Conservation (phyloP, 306 rosid species). For the Vigna unguiculata region DNA sequence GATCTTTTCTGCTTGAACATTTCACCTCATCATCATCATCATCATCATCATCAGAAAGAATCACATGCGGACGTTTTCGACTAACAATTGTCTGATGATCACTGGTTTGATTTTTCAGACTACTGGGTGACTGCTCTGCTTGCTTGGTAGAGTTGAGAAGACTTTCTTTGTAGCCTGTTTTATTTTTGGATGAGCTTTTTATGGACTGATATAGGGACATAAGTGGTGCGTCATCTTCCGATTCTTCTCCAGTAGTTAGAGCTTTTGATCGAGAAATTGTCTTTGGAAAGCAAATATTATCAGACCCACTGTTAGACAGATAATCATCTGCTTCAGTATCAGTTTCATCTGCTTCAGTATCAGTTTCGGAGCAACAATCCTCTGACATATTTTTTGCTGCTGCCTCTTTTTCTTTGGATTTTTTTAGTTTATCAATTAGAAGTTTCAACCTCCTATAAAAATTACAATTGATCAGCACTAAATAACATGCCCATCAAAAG, state of each 20-base stretch:
- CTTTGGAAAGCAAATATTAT: constrained; percentile 54
- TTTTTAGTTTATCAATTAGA: constrained; percentile 68
- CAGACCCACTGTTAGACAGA: constrained; percentile 53
- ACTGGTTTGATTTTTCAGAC: constrained; percentile 50
- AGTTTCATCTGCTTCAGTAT: constrained; percentile 77
- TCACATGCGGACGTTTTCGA: constrained; percentile 68
- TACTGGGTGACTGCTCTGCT: constrained; percentile 52
- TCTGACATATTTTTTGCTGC: constrained; percentile 52
- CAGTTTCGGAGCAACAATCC: constrained; percentile 86
- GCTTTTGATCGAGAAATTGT: constrained; percentile 50
- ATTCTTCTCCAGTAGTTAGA: constrained; percentile 51
- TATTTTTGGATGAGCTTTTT: constrained; percentile 56
- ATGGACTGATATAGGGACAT: constrained; percentile 56
- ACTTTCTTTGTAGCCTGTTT: constrained; percentile 47
- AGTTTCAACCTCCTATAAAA: constrained; percentile 76
- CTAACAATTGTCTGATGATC: constrained; percentile 54
- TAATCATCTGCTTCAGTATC: constrained; percentile 66
- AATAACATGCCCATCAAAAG: constrained; percentile 29
- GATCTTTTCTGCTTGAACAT: constrained; percentile 52
- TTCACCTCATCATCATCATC: constrained; percentile 46
- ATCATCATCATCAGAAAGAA: constrained; percentile 81
- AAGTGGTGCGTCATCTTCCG: constrained; percentile 60
- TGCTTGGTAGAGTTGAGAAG: constrained; percentile 43
- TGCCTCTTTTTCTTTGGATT: constrained; percentile 46
- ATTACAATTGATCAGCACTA: constrained; percentile 35